These are phyloP conservation scores for Metschnikowia rubicola DNA, from an alignment of 805 yeast genomes.

Conservation along the genomic window DNA sequence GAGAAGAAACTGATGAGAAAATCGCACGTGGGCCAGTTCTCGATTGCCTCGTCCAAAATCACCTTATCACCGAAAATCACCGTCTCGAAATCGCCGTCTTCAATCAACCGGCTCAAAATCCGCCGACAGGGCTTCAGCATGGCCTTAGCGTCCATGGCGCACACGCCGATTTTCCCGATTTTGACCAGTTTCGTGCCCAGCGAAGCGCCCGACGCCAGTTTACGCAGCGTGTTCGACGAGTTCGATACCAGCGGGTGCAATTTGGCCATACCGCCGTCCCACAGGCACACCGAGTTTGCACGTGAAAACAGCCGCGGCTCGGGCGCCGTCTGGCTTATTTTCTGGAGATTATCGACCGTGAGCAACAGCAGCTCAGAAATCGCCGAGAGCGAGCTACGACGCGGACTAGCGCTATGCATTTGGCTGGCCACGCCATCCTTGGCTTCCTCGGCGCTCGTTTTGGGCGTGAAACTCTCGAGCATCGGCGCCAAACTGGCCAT, in stretches of 20 bases:
- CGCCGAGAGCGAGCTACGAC: constrained; percentile 18
- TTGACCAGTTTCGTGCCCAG: constrained; percentile 41
- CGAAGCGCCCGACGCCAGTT: constrained; percentile 5
- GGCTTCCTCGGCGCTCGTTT: constrained; percentile 49
- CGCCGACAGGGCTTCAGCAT: constrained; percentile 93
- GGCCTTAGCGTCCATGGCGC: constrained; percentile 98
- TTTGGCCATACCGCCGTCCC: constrained; percentile 22
- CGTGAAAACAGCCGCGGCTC: constrained; percentile 19
- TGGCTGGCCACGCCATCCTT: constrained; percentile 20
- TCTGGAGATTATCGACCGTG: constrained; percentile 17
- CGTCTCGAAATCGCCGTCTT: constrained; percentile 93
- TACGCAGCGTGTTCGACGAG: constrained; percentile 30
- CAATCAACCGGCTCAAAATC: constrained; percentile 81
- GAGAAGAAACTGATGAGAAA: constrained; percentile 90
- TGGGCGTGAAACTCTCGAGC: constrained; percentile 68
- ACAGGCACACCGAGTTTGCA: constrained; percentile 20
- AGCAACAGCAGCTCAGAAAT: constrained; percentile 16
- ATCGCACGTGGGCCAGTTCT: constrained; percentile 99
- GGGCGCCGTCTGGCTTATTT: constrained; percentile 16
- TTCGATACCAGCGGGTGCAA: constrained; percentile 37
- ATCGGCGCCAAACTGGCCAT: constrained; percentile 81
- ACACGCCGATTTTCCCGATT: constrained; percentile 93
- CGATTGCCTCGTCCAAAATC: constrained; percentile 86
- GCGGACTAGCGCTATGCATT: constrained; percentile 11
- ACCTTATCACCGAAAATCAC: constrained; percentile 97